phyloP scores from a whole-genome alignment of 805 yeast species.

The Starmerella apicola region DNA sequence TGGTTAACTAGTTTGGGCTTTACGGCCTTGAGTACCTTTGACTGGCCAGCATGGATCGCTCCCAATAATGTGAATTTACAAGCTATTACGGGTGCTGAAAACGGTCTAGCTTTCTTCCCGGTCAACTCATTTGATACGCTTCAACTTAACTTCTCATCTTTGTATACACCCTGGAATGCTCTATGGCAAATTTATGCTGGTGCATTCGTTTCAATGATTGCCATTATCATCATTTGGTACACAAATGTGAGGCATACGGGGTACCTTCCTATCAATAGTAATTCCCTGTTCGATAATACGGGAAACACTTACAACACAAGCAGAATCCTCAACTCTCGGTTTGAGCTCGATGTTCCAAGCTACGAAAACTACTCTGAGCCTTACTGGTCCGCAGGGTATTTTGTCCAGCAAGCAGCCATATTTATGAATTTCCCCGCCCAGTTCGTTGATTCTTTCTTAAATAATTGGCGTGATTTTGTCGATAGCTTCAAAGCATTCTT shows the following conservation, averaged over 20 bases:
- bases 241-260: conserved; percentile 40
- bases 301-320: conserved; percentile 35
- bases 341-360: conserved; percentile 32
- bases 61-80: conserved; percentile 40
- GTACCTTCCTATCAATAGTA: conserved; percentile 41
- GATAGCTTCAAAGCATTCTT: conserved; percentile 24
- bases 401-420: conserved; percentile 43
- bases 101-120: conserved; percentile 44
- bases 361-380: conserved; percentile 50
- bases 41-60: conserved; percentile 49
- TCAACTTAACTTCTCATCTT: conserved; percentile 28
- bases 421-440: conserved; percentile 45
- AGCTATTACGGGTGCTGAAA: conserved; percentile 35
- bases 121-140: conserved; percentile 39
- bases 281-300: conserved; percentile 33
- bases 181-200: conserved; percentile 33
- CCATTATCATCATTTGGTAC: conserved; percentile 30
- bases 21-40: conserved; percentile 47
- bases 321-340: conserved; percentile 35
- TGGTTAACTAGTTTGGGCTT: conserved; percentile 60
- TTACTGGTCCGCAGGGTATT: conserved; percentile 47
- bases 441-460: conserved; percentile 35
- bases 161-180: conserved; percentile 35
- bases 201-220: conserved; percentile 26
- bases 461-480: conserved; percentile 30